These are phyloP conservation scores for Lepidium campestre DNA, from an alignment of 441 rosid genomes.

Conservation along the genomic window DNA sequence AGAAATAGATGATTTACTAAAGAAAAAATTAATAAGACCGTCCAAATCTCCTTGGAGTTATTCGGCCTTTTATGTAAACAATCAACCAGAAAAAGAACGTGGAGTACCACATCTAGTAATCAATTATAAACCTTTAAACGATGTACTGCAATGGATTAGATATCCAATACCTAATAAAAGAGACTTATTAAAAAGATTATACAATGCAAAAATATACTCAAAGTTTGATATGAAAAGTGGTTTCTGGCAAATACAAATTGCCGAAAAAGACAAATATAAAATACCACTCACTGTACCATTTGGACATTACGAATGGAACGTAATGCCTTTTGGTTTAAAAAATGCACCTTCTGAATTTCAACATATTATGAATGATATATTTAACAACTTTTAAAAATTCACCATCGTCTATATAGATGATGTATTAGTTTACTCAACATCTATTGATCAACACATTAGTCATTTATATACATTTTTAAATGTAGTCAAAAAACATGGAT, in stretches of 20 bases:
- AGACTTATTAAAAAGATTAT: background rate
- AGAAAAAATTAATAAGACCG: too few species aligned
- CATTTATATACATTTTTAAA: background rate
- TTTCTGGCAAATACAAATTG: too few species aligned
- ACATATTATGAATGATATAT: too few species aligned
- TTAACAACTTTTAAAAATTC: too few species aligned
- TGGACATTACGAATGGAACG: too few species aligned
- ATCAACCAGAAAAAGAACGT: background rate
- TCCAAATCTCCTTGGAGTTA: too few species aligned
- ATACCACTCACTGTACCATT: too few species aligned
- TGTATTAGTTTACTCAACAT: background rate
- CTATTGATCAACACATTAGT: background rate
- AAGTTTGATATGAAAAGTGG: too few species aligned
- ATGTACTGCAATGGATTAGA: background rate
- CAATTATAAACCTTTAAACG: background rate
- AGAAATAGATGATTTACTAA: background rate
- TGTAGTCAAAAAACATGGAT: background rate
- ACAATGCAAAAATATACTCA: background rate
- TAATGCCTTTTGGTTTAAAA: too few species aligned
- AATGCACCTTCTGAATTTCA: too few species aligned
- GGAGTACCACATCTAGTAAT: background rate
- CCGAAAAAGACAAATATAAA: too few species aligned
- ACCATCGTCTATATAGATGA: background rate
- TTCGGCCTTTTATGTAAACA: background rate
- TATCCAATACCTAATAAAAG: background rate